phyloP scores from a whole-genome alignment of 208 protist genomes.

The Porcisia deanei region DNA sequence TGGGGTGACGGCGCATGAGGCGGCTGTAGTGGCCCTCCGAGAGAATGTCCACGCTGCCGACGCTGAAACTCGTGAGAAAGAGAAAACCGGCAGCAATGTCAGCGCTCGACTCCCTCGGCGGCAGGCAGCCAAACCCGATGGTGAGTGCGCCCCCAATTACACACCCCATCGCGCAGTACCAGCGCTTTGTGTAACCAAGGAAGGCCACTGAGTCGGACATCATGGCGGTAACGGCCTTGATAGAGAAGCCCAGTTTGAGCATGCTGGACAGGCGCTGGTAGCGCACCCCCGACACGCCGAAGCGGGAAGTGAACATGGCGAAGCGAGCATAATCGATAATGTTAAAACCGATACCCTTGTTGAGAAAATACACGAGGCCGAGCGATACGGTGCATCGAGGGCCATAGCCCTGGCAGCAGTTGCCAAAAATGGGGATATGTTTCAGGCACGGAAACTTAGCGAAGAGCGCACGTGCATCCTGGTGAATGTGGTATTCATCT shows the following conservation, averaged over 20 bases:
- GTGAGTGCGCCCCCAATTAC: conserved; percentile 51
- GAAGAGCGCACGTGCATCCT: conserved; percentile 2
- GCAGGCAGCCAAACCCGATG: conserved; percentile 50
- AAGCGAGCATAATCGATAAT: conserved; percentile 35
- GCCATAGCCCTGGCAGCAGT: conserved; percentile 42
- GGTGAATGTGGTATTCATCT: conserved; percentile 14
- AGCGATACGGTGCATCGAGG: conserved; percentile 38
- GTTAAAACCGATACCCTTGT: conserved; percentile 54
- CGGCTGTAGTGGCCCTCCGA: conserved; percentile 83
- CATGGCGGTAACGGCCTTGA: conserved; percentile 61
- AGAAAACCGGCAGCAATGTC: conserved; percentile 49
- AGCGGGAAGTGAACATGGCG: conserved; percentile 56
- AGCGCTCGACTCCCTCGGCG: conserved; percentile 37
- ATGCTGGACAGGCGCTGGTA: conserved; percentile 63
- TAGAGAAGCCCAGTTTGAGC: conserved; percentile 51
- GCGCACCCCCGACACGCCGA: conserved; percentile 35
- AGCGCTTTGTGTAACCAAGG: conserved; percentile 80
- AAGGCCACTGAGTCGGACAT: conserved; percentile 56
- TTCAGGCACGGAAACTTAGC: conserved; percentile 5
- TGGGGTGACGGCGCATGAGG: conserved; percentile 51
- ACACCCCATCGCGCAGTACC: conserved; percentile 56
- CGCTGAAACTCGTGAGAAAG: conserved; percentile 61
- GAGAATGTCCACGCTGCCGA: conserved; percentile 77
- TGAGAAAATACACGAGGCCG: conserved; percentile 52
- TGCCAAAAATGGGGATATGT: conserved; percentile 45